A percentile compares a stretch with the other conserved stretches of the same genome.
phyloP scores from a whole-genome alignment of 192 early-diverging fungal genomes.

The Coemansia aciculifera region DNA sequence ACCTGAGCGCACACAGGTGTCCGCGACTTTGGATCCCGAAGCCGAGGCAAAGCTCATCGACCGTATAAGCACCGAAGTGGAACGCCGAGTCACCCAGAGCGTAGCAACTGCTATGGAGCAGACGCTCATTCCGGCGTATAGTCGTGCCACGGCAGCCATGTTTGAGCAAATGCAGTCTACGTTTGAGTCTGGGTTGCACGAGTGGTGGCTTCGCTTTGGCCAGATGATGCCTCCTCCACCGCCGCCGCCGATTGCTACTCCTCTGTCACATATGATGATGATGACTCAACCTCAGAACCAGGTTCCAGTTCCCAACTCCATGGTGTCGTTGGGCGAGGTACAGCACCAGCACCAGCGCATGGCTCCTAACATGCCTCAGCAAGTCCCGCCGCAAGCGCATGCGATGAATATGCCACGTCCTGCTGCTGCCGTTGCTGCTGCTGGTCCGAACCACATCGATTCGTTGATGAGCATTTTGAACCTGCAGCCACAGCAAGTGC shows the following conservation, averaged over 20 bases:
- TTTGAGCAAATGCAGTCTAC: conserved; percentile 56
- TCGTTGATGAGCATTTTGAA: conserved; percentile 40
- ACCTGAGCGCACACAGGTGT: not conserved
- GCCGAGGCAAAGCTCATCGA: conserved; percentile 34
- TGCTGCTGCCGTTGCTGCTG: not conserved
- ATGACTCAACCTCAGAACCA: conserved; percentile 29
- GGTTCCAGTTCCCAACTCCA: not conserved
- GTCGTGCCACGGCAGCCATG: conserved; percentile 50
- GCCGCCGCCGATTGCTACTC: conserved; percentile 39
- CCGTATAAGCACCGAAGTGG: conserved; percentile 31
- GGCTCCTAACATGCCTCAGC: conserved; percentile 12
- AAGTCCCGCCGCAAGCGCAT: conserved; percentile 2
- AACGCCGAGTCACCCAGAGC: conserved; percentile 25
- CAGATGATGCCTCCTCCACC: conserved; percentile 46
- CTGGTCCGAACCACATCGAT: conserved; percentile 24
- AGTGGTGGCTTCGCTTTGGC: conserved; percentile 53
- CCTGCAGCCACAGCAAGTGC: conserved; percentile 4
- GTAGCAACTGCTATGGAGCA: conserved; percentile 41
- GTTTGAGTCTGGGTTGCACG: conserved; percentile 47
- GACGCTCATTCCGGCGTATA: conserved; percentile 53
- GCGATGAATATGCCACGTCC: conserved; percentile 11
- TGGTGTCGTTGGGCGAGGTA: not conserved
- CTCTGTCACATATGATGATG: conserved; percentile 38
- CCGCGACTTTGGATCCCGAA: conserved; percentile 20
- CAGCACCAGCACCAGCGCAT: conserved; percentile 13